Conservation (phyloP, 768 basidiomycete species). For the Auricularia sp. region DNA sequence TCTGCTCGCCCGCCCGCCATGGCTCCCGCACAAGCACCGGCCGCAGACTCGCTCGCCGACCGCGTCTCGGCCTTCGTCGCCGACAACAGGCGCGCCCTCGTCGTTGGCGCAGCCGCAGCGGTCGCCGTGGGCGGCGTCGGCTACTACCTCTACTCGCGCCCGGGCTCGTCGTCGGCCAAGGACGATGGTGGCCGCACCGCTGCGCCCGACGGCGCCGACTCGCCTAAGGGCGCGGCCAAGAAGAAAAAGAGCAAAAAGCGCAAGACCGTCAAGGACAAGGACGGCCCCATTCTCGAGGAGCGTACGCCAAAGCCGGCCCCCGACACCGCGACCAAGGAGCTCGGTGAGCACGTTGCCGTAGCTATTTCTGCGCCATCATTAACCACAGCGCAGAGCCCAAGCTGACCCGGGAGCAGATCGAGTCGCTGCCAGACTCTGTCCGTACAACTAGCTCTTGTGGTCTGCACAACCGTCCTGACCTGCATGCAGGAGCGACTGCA, state of each 20-base stretch:
- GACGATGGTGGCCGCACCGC: conserved; percentile 32
- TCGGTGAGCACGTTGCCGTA: neutral
- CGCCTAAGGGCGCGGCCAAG: conserved; percentile 30
- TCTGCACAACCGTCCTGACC: neutral
- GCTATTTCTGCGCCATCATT: too few species aligned
- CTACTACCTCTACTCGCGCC: conserved; percentile 43
- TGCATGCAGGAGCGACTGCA: conserved; percentile 48
- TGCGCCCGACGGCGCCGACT: conserved; percentile 22
- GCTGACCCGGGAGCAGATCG: conserved; percentile 46
- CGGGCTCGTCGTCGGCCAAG: conserved; percentile 25
- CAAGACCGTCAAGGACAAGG: conserved; percentile 43
- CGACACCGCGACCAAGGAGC: neutral
- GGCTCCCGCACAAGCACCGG: neutral
- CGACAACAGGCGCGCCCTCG: conserved; percentile 69
- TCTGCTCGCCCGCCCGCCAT: neutral
- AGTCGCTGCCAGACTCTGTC: conserved; percentile 35
- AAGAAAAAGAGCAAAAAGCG: conserved; percentile 50
- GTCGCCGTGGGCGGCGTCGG: conserved; percentile 65
- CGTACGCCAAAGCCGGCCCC: conserved; percentile 30
- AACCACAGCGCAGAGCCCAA: conserved; percentile 15
- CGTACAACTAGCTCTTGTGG: neutral
- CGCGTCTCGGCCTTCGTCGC: conserved; percentile 35
- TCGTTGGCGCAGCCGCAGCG: conserved; percentile 64
- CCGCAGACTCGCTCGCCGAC: conserved; percentile 7
- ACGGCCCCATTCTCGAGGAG: conserved; percentile 80